Evolutionary conservation across 768 basidiomycete genomes (phyloP), one percentile per base, ranked within the genome.

Genomic region (Mycena albidolilacea): DNA sequence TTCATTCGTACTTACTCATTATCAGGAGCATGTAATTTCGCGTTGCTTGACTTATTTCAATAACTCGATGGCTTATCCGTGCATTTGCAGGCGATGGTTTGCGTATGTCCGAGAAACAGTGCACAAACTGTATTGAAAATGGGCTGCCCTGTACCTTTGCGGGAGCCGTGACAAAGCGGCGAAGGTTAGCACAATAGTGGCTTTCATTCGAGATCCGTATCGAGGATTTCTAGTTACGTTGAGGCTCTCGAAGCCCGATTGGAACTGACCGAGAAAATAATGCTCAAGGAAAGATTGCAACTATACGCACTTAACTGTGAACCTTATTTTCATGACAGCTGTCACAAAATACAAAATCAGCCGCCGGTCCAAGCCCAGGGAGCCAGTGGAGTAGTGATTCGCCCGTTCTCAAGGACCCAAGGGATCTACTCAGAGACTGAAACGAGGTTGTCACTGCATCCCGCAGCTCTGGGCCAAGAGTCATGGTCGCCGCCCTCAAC

Each of bases 21-120:
- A 14, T 23, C 7, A 61, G 60, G 21, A 61, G 60, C 60, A 3
- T 61, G 60, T 61, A 44, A 30, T 14, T 12, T 21, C 41, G 41
- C 41, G 41, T 61, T 44, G 12, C 17, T 1, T 30, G 15, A 5
- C 14, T 61, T 44, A 6, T 21, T 14, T 41, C 21, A 5, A 11
- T 44, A 1, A 6, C 11, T 23, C 23, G 21, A 41, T 19, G 23
- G 57, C 64, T 41, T 38, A 54, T 2, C 17, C 2, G 15, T 7
- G 38, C 30, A 39, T 59, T 39, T 41, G 23, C 57, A 61, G 60
- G 60, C 30, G 61, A 62, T 46, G 61, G 61, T 23, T 12, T 62
- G 43, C 61, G 61, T n/a, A 62, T 62, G 61, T 62, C 60, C 3
- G 60, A 61, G 60, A 61, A 61, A n/a, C 43, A 61, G 11, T 61